Base-by-base conservation (phyloP, 345 rosid genomes). In the Populus nigra region DNA sequence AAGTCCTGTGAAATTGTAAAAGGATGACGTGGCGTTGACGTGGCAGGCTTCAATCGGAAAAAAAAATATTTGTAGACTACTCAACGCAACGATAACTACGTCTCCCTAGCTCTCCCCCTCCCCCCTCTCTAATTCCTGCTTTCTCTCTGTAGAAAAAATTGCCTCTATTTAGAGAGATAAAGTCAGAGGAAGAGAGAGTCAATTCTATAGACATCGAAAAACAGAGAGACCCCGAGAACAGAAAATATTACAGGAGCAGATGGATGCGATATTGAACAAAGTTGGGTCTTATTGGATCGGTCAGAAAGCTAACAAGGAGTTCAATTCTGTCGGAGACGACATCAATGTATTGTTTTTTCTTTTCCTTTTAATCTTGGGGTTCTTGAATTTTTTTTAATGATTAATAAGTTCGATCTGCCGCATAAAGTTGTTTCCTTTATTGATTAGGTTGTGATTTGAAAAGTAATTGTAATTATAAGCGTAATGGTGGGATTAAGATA, bases 231-330 rank as follows among this genome's bases (percentile, higher is more conserved):
- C 65, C 29, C 25, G 11, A 59, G 65, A 59, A 59, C 65, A 39
- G 38, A 39, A 4, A 16, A 38, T 8, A 11, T 25, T 13, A 2
- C 25, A 33, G 13, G 10, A n/a, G 33, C 63, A 33, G 25, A 92
- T 96, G 99, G 99, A 96, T 92, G 92, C 91, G 85, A 81, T 96
- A 39, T 2, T 96, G 82, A 92, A 87, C 94, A 96, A 92, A 85
- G 92, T 93, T 4, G 98, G 99, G 5, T 91, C 97, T 12, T 93
- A 88, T 80, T 92, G 98, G 99, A 55, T 93, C 16, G 88, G 94
- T 41, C 72, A 84, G 81, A 90, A 65, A 75, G 96, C 98, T 67
- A 88, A 77, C 93, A 96, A 89, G 89, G 94, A 91, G 88, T 36
- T 96, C 77, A 83, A 75, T 82, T 93, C 99, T 69, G 89, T 96